Base-by-base conservation (phyloP, 164 flowering plant species). In the Nymphaea colorata region DNA sequence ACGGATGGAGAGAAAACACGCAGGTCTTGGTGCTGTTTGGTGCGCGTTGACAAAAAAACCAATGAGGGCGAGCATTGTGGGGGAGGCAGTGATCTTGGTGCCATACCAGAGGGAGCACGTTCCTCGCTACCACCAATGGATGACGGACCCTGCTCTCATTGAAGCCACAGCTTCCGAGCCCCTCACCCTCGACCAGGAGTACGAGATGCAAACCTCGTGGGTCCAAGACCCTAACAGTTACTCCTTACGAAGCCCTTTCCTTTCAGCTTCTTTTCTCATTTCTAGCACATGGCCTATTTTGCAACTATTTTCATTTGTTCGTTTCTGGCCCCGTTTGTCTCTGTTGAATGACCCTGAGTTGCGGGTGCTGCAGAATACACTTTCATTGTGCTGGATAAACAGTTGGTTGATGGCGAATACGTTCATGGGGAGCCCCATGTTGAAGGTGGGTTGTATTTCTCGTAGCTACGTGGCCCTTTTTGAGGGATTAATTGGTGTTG, bases 111-210 rank as follows among this genome's bases (percentile, higher is more conserved):
- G 76, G 65, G 85, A 81, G 12, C 98, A 91, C 66, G 98, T 92
- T 5, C 89, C 87, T 0, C 86, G 76, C 72, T 90, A 95, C 81
- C 99, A 95, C 69, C 68, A 80, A 36, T 95, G 97, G 98, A 95
- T 91, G 99, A 87, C 83, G 72, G 94, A 92, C 72, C 93, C 89
- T 2, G 66, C 75, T 47, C 85, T 95, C 2, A 90, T 92, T 43
- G 77, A 85, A 67, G 90, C 94, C 64, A 95, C 98, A 4, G 98
- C 90, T 12, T 95, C 99, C 1, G 99, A 95, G 70, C 99, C 98
- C n/a, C 83, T 95, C 53, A 70, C 94, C 6, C 90, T 92, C 6
- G 82, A 85, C 2, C 78, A 95, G 64, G 96, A 90, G 72, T 89
- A 84, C 68, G 76, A 87, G 47, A 88, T 91, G 96, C 98, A 91